Evolutionary conservation across 331 rosid species (phyloP), one percentile per base, ranked within the genome.

Genomic region (Acacia pycnantha): DNA sequence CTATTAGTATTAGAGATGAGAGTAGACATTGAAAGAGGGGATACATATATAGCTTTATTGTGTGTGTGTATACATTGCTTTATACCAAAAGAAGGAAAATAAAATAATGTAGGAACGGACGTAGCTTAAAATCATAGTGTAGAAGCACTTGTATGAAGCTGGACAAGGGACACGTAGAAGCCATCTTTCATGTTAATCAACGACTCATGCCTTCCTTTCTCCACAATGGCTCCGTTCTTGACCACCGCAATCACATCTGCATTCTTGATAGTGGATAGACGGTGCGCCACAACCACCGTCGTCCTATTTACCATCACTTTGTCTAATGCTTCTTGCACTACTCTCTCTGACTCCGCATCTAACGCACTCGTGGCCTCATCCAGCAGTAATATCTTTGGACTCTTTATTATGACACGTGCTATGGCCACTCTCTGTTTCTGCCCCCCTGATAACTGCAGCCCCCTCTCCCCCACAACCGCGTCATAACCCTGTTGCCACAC

Each of bases 331-430:
- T 88, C 94, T 86, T 90, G 94, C 37, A 90, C 94, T 9, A 88
- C 87, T 80, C 82, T 80, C 79, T 90, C 94, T 11, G 91, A 90
- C 77, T 88, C 91, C 0, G 90, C 91, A 14, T 90, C 93, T 3
- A 90, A 47, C 51, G 93, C 93, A 66, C 93, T 90, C 3, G 93
- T 90, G 11, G 93, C 91, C 79, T 90, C 93, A 64, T 90, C 93
- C 2, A 90, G 77, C 13, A 90, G 67, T 26, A 90, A 65, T 81
- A 90, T 86, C 61, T 88, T 90, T 47, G 93, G 91, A 70, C 84
- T 78, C 79, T 90, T 90, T 1, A 90, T 69, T 56, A 90, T 88
- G 0, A 90, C 93, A 43, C 91, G 86, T 11, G 93, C 93, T 22
- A 90, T 90, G 50, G 91, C 93, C 26, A 90, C 85, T 8, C 93